A percentile compares a stretch with the other conserved stretches of the same genome.
Evolutionary conservation across 371 early-diverging fungal species (phyloP).

Genomic region (Sporodiniella umbellata): DNA sequence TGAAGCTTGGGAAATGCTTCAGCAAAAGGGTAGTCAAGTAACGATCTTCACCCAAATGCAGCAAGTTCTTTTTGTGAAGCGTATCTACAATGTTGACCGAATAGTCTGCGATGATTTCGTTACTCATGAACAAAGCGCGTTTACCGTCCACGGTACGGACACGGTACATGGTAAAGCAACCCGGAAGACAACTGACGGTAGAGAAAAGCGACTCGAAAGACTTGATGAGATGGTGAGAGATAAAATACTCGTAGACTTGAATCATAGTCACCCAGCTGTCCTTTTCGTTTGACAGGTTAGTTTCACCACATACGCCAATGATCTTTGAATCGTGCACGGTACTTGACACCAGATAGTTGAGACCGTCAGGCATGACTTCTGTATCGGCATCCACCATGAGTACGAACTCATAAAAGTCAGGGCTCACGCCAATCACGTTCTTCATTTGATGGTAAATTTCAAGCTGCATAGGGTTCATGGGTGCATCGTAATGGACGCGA

Average conservation of each 20-base stretch:
- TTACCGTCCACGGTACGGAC: constrained; percentile 77
- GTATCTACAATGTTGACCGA: constrained; percentile 94
- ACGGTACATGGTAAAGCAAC: constrained; percentile 97
- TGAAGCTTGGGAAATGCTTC: constrained; percentile 96
- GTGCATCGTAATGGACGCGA: constrained; percentile 90
- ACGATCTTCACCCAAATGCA: constrained; percentile 83
- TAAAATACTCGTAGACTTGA: constrained; percentile 99
- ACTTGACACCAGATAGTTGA: constrained; percentile 81
- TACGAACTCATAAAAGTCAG: constrained; percentile 82
- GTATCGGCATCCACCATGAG: constrained; percentile 98
- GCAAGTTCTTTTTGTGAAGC: constrained; percentile 93
- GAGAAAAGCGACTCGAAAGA: constrained; percentile 99
- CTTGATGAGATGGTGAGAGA: constrained; percentile 97
- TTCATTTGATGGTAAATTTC: constrained; percentile 93
- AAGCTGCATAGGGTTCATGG: constrained; percentile 89
- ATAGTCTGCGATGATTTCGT: constrained; percentile 91
- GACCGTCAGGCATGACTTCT: constrained; percentile 79
- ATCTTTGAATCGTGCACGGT: constrained; percentile 87
- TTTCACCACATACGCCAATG: constrained; percentile 95
- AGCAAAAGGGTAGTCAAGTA: constrained; percentile 97
- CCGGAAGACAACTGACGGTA: constrained; percentile 94
- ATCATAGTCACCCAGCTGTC: constrained; percentile 97
- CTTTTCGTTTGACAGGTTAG: constrained; percentile 84
- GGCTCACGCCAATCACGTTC: constrained; percentile 87
- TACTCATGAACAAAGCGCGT: constrained; percentile 85